phyloP scores from a whole-genome alignment of 331 rosid genomes.

The Quercus phellos region DNA sequence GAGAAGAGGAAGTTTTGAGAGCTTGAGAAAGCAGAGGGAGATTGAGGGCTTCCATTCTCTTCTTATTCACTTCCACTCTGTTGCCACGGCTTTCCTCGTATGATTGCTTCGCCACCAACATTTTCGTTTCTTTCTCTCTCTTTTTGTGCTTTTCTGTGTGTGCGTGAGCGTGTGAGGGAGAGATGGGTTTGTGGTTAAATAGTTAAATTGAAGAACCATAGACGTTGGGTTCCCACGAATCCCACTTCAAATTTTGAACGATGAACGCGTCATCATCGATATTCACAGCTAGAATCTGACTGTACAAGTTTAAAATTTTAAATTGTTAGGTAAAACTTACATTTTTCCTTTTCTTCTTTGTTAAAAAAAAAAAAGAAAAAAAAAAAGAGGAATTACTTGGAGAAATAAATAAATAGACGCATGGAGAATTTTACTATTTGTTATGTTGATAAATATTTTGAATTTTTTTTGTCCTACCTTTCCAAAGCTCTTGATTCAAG shows the following conservation, averaged over 20 bases:
- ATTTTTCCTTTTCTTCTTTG: no score
- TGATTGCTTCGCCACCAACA: slow-evolving; percentile 39
- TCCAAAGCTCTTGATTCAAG: no score
- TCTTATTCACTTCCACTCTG: slow-evolving; percentile 68
- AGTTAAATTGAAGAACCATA: neutral
- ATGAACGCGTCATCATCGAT: no score
- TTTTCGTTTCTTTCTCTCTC: slow-evolving; percentile 10
- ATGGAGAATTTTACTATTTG: no score
- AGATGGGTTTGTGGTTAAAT: neutral
- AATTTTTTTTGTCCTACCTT: no score
- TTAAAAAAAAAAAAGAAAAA: no score
- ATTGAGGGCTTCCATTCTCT: slow-evolving; percentile 73
- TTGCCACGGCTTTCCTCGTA: slow-evolving; percentile 64
- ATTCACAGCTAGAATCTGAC: no score
- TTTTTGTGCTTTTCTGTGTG: neutral
- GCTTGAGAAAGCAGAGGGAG: slow-evolving; percentile 56
- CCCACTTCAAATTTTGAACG: neutral
- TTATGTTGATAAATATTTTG: no score
- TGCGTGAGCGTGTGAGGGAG: neutral
- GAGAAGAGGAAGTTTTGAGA: slow-evolving; percentile 39
- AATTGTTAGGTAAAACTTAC: no score
- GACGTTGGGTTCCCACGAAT: slow-evolving; percentile 36
- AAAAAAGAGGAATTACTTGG: no score
- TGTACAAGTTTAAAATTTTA: no score
- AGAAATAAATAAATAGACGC: no score